Evolutionary conservation across 2,329 filamentous ascomycete species (phyloP), one percentile per base, ranked within the genome.

Genomic region (Sclerotinia subarctica): DNA sequence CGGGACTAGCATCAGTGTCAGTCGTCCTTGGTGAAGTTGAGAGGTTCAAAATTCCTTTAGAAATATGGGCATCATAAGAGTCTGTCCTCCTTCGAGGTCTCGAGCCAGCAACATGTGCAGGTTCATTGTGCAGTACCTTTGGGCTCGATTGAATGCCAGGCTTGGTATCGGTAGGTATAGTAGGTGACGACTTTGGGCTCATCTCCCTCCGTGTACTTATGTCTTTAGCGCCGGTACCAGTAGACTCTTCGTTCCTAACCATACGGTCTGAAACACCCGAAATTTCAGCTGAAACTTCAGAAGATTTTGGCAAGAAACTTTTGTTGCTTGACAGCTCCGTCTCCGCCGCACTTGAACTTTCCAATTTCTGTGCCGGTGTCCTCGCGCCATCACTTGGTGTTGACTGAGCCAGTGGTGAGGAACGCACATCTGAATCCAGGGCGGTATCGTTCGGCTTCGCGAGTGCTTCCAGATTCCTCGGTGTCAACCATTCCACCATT

Each of bases 401-500:
- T 35, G 51, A 46, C 26, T 54, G 47, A 44, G 58, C 32, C 29
- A 46, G 44, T 11, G 56, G 19, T 26, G 57, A 54, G 24, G 32
- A 26, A 42, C 29, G 42, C 17, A 29, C 53, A 60, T 46, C 10
- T 7, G 32, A 15, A 26, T 49, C 56, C 8, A 19, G 19, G 2
- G 29, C 46, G 42, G 51, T 44, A 21, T 70, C 68, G 32, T 70
- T 64, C 2, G 70, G 58, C 11, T 69, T 69, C 35, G 70, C 70
- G 24, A 74, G 56, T 24, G 67, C 52, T 11, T 74, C 72, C 49
- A 77, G 44, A 54, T 74, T 83, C 66, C 82, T 81, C 0, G 87
- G 87, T 1, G 87, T 87, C n/a, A 90, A 78, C 88, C 87, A 90
- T 75, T 90, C 88, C 4, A 90, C 74, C 86, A 90, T 90, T 73